Evolutionary conservation across 2,329 filamentous ascomycete genomes (phyloP), one percentile per base, ranked within the genome.

Genomic region (Xenosphaeropsis pyriputrescens): DNA sequence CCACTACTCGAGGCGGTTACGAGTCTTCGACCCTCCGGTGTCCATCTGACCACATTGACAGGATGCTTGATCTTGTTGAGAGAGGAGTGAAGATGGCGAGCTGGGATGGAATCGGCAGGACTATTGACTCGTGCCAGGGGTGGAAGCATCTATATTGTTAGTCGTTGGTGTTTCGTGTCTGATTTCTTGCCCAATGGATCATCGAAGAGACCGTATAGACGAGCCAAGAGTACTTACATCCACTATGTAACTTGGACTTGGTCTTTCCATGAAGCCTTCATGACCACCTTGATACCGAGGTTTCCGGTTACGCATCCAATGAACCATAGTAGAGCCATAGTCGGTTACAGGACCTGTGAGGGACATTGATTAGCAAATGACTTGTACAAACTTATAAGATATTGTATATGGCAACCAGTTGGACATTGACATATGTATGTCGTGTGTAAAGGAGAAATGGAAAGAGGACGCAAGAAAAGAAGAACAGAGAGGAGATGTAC

Each of bases 51-150:
- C 7, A 96, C 85, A 46, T 95, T 96, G 53, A 98, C 84, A 2
- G 91, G 91, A 50, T 96, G 91, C 54, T 94, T 93, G 52, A 93
- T 88, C 56, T 98, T 98, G 63, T 96, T 96, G 6, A 96, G 72
- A 0, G 91, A 96, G n/a, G 91, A 93, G 56, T 98, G 91, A 31
- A 98, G 71, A 55, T 95, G 88, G 51, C 91, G 89, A n/a, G 85
- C 83, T 11, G 91, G 89, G 34, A 98, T 82, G 1, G 85, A 82
- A 56, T 95, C 86, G 41, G 79, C 85, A 15, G 88, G 77, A 44
- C 72, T 78, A 45, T 77, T 71, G 37, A 77, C 65, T 54, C 84
- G 72, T 29, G 84, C 86, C 32, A 79, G 67, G 2, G 91, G 89
- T 2, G 89, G 88, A 17, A 93, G 68, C 75, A 96, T 89, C 84